Base-by-base conservation (phyloP, 495 filamentous ascomycete genomes). In the Endocarpon pusillum region DNA sequence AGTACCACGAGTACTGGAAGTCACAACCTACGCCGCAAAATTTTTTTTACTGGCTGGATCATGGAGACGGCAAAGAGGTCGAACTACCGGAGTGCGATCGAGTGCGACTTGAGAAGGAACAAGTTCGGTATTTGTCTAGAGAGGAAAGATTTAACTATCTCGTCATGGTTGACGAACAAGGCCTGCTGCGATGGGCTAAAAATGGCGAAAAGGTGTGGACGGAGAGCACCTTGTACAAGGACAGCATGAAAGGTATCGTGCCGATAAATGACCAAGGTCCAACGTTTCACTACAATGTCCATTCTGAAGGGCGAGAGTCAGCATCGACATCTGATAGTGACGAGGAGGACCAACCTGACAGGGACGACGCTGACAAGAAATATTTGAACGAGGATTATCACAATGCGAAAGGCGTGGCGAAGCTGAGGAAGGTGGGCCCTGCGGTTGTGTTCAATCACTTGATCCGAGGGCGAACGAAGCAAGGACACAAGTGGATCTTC, bases 21-120 rank as follows among this genome's bases (percentile, higher is more conserved):
- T 66, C 66, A 36, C 58, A 67, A 2, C 61, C 77, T 8, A 86
- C 81, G 0, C 67, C 68, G 5, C 74, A 94, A 51, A 93, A 87
- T 46, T 94, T 91, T 62, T 94, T 93, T 51, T 85, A 83, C 53
- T 94, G 86, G 85, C 63, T 94, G n/a, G 86, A 94, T 49, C 57
- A 81, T 32, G 86, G 86, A 2, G 76, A 73, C 24, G 81, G 81
- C 4, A 65, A 53, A 21, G 43, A 59, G 18, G 43, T 81, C 19
- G 66, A 75, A 24, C 45, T 80, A 8, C 53, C 61, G 3, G 53
- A 62, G 7, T 78, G 75, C 38, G 61, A 76, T 1, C 67, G 81
- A 6, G 71, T 77, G 34, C 55, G 60, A 17, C 55, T 87, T 3
- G 76, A 84, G 32, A 58, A 62, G 18, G 75, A 84, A 40, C 67